Evolutionary conservation across 2,329 filamentous ascomycete genomes (phyloP).

Genomic region (Ophiocordyceps unilateralis): DNA sequence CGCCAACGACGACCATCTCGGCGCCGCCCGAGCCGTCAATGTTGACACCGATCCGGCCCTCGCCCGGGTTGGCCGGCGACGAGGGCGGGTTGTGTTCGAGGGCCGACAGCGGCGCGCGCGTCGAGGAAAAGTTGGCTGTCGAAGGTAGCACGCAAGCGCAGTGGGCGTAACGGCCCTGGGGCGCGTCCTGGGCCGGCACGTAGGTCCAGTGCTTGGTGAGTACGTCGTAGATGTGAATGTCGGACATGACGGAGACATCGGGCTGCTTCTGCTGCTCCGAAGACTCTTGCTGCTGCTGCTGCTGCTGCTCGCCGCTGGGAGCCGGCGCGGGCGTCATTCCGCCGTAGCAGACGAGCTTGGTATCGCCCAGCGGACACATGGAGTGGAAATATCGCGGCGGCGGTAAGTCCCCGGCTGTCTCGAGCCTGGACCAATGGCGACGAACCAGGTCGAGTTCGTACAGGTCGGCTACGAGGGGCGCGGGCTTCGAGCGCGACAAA

Average conservation of each 20-base stretch:
- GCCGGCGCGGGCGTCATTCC: conserved; percentile 64
- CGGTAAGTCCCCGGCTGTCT: conserved; percentile 69
- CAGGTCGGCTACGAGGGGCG: conserved; percentile 70
- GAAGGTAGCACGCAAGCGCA: conserved; percentile 88
- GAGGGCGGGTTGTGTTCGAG: conserved; percentile 63
- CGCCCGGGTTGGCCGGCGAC: conserved; percentile 64
- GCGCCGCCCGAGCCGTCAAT: conserved; percentile 84
- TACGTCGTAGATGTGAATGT: conserved; percentile 91
- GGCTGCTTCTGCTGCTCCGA: conserved; percentile 13
- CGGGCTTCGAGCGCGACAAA: conserved; percentile 64
- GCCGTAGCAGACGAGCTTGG: conserved; percentile 93
- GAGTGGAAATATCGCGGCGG: conserved; percentile 94
- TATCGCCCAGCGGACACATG: conserved; percentile 82
- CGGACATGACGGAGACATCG: conserved; percentile 93
- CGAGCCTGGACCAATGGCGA: conserved; percentile 83
- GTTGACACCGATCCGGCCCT: conserved; percentile 72
- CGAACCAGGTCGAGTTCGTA: conserved; percentile 87
- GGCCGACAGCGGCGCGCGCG: conserved; percentile 67
- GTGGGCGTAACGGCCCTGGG: conserved; percentile 90
- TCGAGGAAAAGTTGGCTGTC: conserved; percentile 69
- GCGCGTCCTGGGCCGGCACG: conserved; percentile 62
- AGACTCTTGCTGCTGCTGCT: not conserved
- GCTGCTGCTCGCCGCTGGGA: not conserved
- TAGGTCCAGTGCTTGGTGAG: conserved; percentile 69
- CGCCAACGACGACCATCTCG: conserved; percentile 93